Base-by-base conservation (phyloP, 73 alveolate genomes). In the Symbiodinium natans region DNA sequence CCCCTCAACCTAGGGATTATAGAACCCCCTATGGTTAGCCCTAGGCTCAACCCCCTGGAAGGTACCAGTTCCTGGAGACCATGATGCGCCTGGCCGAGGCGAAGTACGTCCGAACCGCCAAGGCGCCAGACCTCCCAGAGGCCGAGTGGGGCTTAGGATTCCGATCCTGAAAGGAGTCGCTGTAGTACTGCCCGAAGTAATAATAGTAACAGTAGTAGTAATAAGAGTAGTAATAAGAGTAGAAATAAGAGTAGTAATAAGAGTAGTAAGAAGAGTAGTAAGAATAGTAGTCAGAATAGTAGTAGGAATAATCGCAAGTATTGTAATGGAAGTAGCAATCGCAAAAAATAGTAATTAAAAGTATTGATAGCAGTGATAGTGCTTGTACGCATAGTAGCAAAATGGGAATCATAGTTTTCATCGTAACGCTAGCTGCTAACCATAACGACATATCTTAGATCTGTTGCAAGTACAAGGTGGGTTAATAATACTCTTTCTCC, bases 31-130 rank as follows among this genome's bases (percentile, higher is more conserved):
- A 8, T 43, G 11, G 11, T n/a, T n/a, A n/a, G n/a, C n/a, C n/a
- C n/a, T n/a, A 11, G 56, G 56, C 56, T 43, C 63, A 1, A 15
- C 17, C 13, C 21, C 68, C 43, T 36, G 1, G 41, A 29, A 88
- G 95, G 95, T 88, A 88, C 86, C 95, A 88, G 39, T 88, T 88
- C 95, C 6, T 88, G 86, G 95, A 88, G 95, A 88, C 95, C 68
- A 27, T 88, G 39, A 52, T 88, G 74, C 95, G 95, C 2, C 71
- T 68, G 86, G 95, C 95, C 3, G 95, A 88, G 40, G 95, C 95
- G 73, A 88, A 88, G 40, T 40, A 13, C 38, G 46, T 88, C n/a
- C 33, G 38, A 10, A 48, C 95, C 95, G 71, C 27, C 39, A 56
- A 63, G 42, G 86, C 77, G 8, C 86, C 68, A 38, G 17, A 38